A percentile compares a stretch with the other conserved stretches of the same genome.
These are phyloP conservation scores for Claviceps quebecensis DNA, from an alignment of 2,329 filamentous ascomycete genomes.

Conservation along the genomic window DNA sequence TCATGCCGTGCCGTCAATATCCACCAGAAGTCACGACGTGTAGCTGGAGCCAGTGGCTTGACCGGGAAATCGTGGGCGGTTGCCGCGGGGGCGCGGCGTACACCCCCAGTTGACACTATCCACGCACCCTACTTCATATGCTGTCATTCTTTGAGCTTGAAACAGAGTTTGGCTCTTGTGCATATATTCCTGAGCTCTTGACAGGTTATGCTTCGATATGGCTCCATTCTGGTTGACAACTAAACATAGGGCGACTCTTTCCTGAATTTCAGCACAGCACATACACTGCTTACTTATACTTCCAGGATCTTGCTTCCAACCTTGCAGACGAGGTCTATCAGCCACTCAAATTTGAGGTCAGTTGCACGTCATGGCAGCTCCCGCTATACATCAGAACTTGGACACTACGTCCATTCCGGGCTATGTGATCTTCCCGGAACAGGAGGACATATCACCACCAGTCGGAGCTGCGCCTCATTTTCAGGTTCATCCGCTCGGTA, in stretches of 20 bases:
- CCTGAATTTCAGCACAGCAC: neutral
- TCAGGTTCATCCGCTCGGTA: constrained; percentile 23
- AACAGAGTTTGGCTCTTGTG: neutral
- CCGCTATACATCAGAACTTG: constrained; percentile 7
- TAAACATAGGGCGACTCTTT: neutral
- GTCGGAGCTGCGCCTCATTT: constrained; percentile 18
- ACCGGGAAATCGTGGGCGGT: neutral
- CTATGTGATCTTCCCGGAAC: constrained; percentile 31
- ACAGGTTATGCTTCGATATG: neutral
- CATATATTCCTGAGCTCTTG: constrained; percentile 3
- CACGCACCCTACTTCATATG: neutral
- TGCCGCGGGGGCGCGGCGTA: constrained; percentile 1
- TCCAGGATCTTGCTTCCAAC: neutral
- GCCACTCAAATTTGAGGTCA: neutral
- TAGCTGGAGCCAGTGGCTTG: neutral
- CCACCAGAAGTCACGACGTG: neutral
- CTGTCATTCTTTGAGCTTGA: neutral
- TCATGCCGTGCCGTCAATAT: neutral
- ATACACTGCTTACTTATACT: neutral
- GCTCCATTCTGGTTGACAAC: constrained; percentile 1
- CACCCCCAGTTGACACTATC: neutral
- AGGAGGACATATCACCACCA: constrained; percentile 23
- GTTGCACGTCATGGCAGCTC: constrained; percentile 9
- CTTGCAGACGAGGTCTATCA: neutral
- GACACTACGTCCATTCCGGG: constrained; percentile 30